A percentile compares a stretch with the other conserved stretches of the same genome.
Evolutionary conservation across 805 yeast genomes (phyloP).

Genomic region (Candida fluviatilis): DNA sequence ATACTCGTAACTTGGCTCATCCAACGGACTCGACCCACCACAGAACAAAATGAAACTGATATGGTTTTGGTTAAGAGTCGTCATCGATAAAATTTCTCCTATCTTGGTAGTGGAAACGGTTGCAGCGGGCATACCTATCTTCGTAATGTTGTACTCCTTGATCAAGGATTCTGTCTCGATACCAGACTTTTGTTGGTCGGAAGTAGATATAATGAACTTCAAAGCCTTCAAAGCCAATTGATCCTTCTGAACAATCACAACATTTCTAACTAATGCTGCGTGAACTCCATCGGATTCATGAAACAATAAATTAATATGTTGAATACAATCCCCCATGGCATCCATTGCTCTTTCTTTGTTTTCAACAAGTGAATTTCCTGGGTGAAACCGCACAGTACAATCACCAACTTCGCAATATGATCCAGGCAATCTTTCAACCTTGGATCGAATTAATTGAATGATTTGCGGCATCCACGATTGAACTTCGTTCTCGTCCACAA

Average conservation of each 20-base stretch:
- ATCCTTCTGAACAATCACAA: constrained; percentile 67
- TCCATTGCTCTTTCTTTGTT: constrained; percentile 60
- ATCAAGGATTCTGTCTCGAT: constrained; percentile 1
- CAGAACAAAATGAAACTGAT: constrained; percentile 36
- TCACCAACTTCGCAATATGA: constrained; percentile 70
- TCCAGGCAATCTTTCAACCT: constrained; percentile 77
- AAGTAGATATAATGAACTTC: constrained; percentile 43
- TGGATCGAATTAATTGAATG: constrained; percentile 49
- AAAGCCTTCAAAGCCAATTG: constrained; percentile 56
- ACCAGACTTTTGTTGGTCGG: constrained; percentile 15
- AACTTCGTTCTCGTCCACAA: constrained; percentile 48
- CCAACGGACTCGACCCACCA: constrained; percentile 66
- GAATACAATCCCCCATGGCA: constrained; percentile 78
- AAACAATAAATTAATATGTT: constrained; percentile 77
- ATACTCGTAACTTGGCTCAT: constrained; percentile 61
- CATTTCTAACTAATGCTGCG: constrained; percentile 67
- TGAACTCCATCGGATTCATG: constrained; percentile 51
- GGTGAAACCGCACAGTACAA: constrained; percentile 70
- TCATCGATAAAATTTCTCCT: constrained; percentile 3
- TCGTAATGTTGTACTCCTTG: constrained; percentile 1
- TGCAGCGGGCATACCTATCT: neutral
- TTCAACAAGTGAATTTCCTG: constrained; percentile 61
- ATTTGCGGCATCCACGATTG: constrained; percentile 58
- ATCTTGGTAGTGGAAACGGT: constrained; percentile 4
- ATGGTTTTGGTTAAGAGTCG: neutral